phyloP scores from a whole-genome alignment of 805 yeast genomes.

The Brettanomyces bruxellensis region DNA sequence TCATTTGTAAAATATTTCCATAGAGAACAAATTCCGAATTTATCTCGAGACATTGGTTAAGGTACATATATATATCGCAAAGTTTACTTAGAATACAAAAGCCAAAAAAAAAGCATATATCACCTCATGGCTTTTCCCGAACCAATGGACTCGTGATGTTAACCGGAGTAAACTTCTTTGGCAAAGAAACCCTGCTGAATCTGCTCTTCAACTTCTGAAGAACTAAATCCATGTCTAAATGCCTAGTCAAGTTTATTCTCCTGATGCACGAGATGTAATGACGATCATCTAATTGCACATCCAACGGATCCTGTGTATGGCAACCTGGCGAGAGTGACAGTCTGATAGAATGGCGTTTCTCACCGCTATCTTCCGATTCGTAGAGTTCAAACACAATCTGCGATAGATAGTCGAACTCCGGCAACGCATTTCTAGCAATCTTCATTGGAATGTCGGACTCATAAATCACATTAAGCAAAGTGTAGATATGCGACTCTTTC shows the following conservation, averaged over 20 bases:
- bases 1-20: too few relatives aligned
- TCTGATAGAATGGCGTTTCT: conserved; percentile 81
- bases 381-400: conserved; percentile 91
- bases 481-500: conserved; percentile 94
- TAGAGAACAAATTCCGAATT: too few relatives aligned
- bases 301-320: conserved; percentile 95
- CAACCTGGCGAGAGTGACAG: conserved; percentile 96
- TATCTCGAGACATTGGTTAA: too few relatives aligned
- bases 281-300: conserved; percentile 90
- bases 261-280: conserved; percentile 97
- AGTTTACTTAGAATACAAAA: neutral
- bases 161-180: conserved; percentile 85
- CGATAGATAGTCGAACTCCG: conserved; percentile 91
- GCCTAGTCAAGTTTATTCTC: conserved; percentile 80
- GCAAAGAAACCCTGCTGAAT: conserved; percentile 80
- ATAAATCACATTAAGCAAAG: conserved; percentile 80
- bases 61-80: too few relatives aligned
- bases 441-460: conserved; percentile 94
- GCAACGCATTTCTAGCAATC: conserved; percentile 88
- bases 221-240: conserved; percentile 85
- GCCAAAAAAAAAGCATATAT: neutral
- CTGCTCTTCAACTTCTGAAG: conserved; percentile 71
- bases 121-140: conserved; percentile 9
- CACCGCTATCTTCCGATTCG: conserved; percentile 65
- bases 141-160: conserved; percentile 55